phyloP scores from a whole-genome alignment of 441 rosid genomes.

The Pelargonium australe region DNA sequence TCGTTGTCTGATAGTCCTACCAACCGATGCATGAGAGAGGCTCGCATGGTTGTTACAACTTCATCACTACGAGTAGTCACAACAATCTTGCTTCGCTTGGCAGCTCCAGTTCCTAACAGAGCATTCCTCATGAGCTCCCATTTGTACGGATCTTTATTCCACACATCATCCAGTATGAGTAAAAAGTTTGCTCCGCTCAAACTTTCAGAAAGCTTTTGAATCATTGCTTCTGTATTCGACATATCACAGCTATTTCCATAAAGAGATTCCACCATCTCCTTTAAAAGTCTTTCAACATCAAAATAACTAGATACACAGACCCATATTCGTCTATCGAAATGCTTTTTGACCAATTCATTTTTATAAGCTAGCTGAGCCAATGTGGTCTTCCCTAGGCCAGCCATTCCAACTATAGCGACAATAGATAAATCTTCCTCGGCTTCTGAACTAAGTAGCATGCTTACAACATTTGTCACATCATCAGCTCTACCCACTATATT shows the following conservation, averaged over 20 bases:
- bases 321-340: slow-evolving; percentile 11
- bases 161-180: slow-evolving; percentile 17
- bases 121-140: slow-evolving; percentile 10
- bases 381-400: slow-evolving; percentile 20
- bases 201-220: background rate
- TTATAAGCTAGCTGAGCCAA: slow-evolving; percentile 8
- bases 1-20: slow-evolving; percentile 6
- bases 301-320: slow-evolving; percentile 11
- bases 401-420: slow-evolving; percentile 19
- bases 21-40: slow-evolving; percentile 2
- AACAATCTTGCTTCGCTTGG: background rate
- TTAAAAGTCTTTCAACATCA: slow-evolving; percentile 1
- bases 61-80: slow-evolving; percentile 15
- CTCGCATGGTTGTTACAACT: slow-evolving; percentile 11
- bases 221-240: background rate
- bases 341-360: background rate
- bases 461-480: background rate
- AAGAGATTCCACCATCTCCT: slow-evolving; percentile 2
- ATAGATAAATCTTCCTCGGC: slow-evolving; percentile 5
- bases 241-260: background rate
- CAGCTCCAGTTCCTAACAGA: background rate
- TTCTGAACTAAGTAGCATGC: background rate
- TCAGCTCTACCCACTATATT: slow-evolving; percentile 1
- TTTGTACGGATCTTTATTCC: slow-evolving; percentile 14
- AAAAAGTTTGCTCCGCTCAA: background rate